Conservation (phyloP, 179 eudicot genomes). For the Beta macrorhiza region DNA sequence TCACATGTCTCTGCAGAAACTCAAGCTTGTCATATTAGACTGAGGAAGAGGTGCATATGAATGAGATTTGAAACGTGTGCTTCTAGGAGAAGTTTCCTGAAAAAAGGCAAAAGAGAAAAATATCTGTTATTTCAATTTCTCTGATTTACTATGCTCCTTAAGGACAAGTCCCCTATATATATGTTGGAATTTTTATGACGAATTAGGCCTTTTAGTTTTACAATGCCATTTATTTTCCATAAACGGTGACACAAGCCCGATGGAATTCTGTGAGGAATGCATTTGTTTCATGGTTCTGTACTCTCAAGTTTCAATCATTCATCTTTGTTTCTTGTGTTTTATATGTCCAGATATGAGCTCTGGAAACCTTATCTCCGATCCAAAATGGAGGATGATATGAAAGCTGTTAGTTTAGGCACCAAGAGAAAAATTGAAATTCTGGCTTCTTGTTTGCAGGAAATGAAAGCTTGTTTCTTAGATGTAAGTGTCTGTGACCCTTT, state of each 20-base stretch:
- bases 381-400: conserved; percentile 95
- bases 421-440: conserved; percentile 75
- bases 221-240: not conserved
- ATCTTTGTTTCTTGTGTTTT: conserved; percentile 1
- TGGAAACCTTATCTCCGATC: conserved; percentile 98
- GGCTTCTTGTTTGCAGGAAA: conserved; percentile 71
- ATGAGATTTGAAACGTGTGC: not conserved
- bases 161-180: not conserved
- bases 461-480: conserved; percentile 88
- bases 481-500: conserved; percentile 39
- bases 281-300: not conserved
- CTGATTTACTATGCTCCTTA: not conserved
- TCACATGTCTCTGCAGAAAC: not conserved
- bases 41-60: not conserved
- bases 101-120: not conserved
- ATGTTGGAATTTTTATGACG: not conserved
- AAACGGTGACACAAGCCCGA: no score
- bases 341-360: conserved; percentile 63
- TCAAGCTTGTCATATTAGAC: not conserved
- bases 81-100: not conserved
- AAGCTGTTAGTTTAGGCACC: conserved; percentile 73
- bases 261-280: not conserved
- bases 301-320: not conserved
- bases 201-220: not conserved
- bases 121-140: not conserved